These are phyloP conservation scores for Neofusicoccum sp. DNA, from an alignment of 2,329 filamentous ascomycete genomes.

Conservation along the genomic window DNA sequence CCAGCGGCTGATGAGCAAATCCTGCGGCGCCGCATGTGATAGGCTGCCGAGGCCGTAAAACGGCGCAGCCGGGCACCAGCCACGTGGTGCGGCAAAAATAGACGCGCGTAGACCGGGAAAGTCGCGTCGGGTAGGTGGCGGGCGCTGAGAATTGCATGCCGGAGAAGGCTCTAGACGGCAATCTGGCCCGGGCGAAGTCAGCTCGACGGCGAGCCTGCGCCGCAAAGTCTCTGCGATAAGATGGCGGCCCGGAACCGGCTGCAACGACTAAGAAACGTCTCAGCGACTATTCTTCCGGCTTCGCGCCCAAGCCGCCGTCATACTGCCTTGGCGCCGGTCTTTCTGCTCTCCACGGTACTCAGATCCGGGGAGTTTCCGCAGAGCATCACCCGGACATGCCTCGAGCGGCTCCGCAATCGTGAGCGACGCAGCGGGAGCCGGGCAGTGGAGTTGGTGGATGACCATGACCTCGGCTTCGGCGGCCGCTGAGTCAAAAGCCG, in stretches of 20 bases:
- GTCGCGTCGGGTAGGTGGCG: constrained; percentile 3
- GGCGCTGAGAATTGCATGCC: neutral
- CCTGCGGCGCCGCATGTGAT: neutral
- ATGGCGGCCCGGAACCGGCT: neutral
- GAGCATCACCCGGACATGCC: neutral
- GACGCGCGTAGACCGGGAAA: neutral
- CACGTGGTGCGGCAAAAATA: constrained; percentile 11
- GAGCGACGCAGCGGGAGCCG: neutral
- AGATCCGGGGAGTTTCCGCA: neutral
- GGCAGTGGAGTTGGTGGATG: neutral
- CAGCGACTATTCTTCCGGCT: neutral
- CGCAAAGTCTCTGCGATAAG: neutral
- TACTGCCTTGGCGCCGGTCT: neutral
- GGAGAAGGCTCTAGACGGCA: neutral
- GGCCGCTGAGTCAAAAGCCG: neutral
- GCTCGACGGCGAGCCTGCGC: neutral
- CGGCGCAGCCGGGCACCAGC: neutral
- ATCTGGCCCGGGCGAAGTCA: neutral
- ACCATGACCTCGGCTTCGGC: constrained; percentile 1
- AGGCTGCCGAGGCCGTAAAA: neutral
- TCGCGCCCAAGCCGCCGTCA: neutral
- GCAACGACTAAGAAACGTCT: neutral
- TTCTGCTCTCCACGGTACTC: neutral
- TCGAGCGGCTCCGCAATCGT: neutral
- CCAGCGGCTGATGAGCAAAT: constrained; percentile 1